These are phyloP conservation scores for Citrus maxima DNA, from an alignment of 345 rosid genomes.

Conservation along the genomic window DNA sequence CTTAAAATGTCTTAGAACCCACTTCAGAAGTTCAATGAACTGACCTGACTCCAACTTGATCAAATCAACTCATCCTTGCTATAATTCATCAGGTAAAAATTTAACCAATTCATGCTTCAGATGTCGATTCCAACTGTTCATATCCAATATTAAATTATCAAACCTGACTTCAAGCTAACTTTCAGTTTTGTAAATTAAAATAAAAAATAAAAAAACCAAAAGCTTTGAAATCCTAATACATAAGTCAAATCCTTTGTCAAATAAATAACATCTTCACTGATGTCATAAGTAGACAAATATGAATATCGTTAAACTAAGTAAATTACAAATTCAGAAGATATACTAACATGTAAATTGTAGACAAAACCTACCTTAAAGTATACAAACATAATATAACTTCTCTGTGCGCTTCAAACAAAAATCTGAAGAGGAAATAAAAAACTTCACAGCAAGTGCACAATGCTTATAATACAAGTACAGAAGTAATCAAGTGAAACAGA, in stretches of 20 bases:
- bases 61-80: conserved; percentile 32
- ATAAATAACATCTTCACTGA: background rate
- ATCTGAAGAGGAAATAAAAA: conserved; percentile 45
- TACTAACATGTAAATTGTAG: conserved; percentile 5
- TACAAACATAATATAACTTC: conserved; percentile 32
- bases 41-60: conserved; percentile 33
- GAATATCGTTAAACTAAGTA: background rate
- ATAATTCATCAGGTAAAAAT: conserved; percentile 27
- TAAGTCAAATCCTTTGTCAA: background rate
- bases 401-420: conserved; percentile 50
- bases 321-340: background rate
- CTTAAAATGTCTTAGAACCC: conserved; percentile 15
- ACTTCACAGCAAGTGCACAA: conserved; percentile 25
- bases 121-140: conserved; percentile 28
- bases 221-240: background rate
- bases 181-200: background rate
- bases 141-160: conserved; percentile 22
- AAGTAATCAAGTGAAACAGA: conserved; percentile 1
- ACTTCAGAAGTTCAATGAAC: conserved; percentile 24
- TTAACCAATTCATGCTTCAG: conserved; percentile 30
- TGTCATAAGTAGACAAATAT: background rate
- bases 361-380: conserved; percentile 50
- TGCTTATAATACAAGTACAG: conserved; percentile 11
- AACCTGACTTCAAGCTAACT: conserved; percentile 12
- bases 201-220: background rate